Evolutionary conservation across 768 basidiomycete genomes (phyloP).

Genomic region (Hericium erinaceus): DNA sequence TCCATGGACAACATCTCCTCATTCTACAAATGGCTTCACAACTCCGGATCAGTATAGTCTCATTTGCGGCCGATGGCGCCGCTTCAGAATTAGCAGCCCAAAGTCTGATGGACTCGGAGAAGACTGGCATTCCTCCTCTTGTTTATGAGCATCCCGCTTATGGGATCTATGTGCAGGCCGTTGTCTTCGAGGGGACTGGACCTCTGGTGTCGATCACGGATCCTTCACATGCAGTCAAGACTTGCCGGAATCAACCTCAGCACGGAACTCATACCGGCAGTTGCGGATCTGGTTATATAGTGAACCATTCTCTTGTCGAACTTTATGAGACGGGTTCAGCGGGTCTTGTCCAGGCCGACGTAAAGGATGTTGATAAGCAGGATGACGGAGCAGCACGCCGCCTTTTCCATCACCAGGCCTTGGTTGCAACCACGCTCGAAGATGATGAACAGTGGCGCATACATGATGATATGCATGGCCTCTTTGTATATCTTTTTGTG

Average conservation of each 20-base stretch:
- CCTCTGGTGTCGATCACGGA: conserved; percentile 13
- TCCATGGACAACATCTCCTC: conserved; percentile 16
- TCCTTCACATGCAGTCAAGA: conserved; percentile 16
- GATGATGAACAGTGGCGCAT: neutral
- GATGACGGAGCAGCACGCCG: conserved; percentile 22
- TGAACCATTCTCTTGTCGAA: neutral
- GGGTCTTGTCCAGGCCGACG: conserved; percentile 15
- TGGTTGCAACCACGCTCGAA: conserved; percentile 6
- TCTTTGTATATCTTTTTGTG: conserved; percentile 20
- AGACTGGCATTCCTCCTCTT: neutral
- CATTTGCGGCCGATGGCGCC: conserved; percentile 18
- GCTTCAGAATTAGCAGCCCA: conserved; percentile 19
- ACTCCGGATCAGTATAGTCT: conserved; percentile 12
- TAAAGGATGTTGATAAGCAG: conserved; percentile 22
- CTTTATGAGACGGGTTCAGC: conserved; percentile 2
- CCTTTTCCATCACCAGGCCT: conserved; percentile 16
- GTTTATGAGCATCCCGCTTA: too few relatives aligned
- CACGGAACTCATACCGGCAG: neutral
- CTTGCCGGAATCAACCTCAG: conserved; percentile 18
- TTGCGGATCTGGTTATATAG: neutral
- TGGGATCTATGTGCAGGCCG: too few relatives aligned
- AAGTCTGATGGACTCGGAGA: conserved; percentile 12
- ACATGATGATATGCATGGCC: conserved; percentile 10
- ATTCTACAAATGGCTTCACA: conserved; percentile 16
- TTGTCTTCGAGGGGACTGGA: conserved; percentile 2